Evolutionary conservation across 108 stramenopile genomes (phyloP).

Genomic region (Tribonema minus): DNA sequence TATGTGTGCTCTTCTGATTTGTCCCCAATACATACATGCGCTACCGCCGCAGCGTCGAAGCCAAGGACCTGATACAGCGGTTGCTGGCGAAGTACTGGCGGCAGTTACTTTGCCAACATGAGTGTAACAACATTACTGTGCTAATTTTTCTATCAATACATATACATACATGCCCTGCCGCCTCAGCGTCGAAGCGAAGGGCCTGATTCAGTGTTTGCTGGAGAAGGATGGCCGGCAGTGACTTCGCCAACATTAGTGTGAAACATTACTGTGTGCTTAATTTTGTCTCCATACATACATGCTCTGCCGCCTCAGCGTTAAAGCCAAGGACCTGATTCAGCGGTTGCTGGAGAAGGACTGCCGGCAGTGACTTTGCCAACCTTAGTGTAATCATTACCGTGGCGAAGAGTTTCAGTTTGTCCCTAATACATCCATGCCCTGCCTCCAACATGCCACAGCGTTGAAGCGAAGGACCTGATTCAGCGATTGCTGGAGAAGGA

Average conservation of each 20-base stretch:
- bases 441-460: neutral
- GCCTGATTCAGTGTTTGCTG: constrained; percentile 37
- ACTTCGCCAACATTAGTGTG: too few relatives aligned
- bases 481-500: constrained; percentile 34
- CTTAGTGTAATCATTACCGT: too few relatives aligned
- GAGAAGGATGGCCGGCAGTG: constrained; percentile 28
- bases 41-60: neutral
- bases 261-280: too few relatives aligned
- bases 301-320: neutral
- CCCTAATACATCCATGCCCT: too few relatives aligned
- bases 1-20: too few relatives aligned
- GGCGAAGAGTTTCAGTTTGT: too few relatives aligned
- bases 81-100: constrained; percentile 38
- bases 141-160: too few relatives aligned
- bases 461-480: constrained; percentile 31
- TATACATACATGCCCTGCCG: too few relatives aligned
- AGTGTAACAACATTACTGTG: too few relatives aligned
- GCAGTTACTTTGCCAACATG: too few relatives aligned
- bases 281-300: too few relatives aligned
- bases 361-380: too few relatives aligned
- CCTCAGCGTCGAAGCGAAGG: neutral
- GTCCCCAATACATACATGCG: neutral
- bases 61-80: constrained; percentile 35
- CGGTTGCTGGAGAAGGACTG: constrained; percentile 40
- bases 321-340: constrained; percentile 30